phyloP scores from a whole-genome alignment of 2,329 filamentous ascomycete species.

The Paecilomyces variotii region DNA sequence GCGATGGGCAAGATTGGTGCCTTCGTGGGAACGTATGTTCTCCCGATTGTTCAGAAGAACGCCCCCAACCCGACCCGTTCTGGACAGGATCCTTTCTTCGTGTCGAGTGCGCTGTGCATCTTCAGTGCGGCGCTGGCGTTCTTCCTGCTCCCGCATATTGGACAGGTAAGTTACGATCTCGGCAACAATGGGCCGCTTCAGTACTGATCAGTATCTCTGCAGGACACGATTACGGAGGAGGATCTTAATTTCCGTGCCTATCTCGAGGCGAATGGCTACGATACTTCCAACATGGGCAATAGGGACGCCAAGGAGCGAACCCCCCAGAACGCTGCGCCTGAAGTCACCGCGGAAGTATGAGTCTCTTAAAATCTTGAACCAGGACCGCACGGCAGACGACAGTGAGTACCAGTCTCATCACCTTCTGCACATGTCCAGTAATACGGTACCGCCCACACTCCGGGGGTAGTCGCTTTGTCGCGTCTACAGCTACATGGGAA shows the following conservation, averaged over 20 bases:
- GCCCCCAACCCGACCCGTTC: constrained; percentile 48
- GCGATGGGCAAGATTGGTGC: constrained; percentile 48
- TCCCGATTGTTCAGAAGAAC: constrained; percentile 59
- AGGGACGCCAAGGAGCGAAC: constrained; percentile 6
- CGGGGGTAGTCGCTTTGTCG: neutral
- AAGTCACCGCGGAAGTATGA: neutral
- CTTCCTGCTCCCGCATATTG: constrained; percentile 66
- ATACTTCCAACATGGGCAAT: constrained; percentile 53
- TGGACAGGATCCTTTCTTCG: constrained; percentile 84
- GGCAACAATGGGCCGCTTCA: neutral
- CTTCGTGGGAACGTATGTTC: constrained; percentile 78
- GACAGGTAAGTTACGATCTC: constrained; percentile 34
- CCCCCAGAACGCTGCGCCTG: neutral
- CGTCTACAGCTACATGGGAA: neutral
- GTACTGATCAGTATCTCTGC: constrained; percentile 12
- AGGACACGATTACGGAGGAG: constrained; percentile 76
- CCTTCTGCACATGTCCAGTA: neutral
- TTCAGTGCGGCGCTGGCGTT: constrained; percentile 60
- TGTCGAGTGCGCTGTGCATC: constrained; percentile 70
- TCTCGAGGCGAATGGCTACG: constrained; percentile 66
- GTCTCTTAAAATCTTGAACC: neutral
- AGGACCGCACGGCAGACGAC: neutral
- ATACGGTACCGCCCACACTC: neutral
- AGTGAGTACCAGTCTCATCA: neutral
- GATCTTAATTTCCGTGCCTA: constrained; percentile 69